Conservation (phyloP, 371 early-diverging fungal genomes). For the Dichotomocladium elegans region DNA sequence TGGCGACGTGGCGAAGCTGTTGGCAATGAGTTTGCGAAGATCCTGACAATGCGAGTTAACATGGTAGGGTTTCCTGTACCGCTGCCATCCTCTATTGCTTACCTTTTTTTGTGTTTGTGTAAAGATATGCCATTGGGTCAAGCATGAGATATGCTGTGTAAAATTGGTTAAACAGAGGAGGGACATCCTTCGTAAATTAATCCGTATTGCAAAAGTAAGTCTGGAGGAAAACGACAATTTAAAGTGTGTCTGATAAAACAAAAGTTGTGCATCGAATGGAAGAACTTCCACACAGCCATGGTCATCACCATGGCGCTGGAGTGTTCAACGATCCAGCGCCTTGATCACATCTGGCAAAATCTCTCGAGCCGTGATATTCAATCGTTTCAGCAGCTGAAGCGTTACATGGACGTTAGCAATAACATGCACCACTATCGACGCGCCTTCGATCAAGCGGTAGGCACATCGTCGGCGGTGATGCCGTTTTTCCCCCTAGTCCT, state of each 20-base stretch:
- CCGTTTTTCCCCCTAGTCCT: constrained; percentile 44
- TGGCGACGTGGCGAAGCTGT: background rate
- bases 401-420: constrained; percentile 32
- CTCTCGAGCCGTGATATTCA: constrained; percentile 28
- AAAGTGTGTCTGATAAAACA: background rate
- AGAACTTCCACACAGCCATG: constrained; percentile 48
- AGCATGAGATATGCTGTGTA: constrained; percentile 28
- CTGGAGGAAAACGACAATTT: background rate
- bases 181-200: constrained; percentile 24
- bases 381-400: constrained; percentile 24
- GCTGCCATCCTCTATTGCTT: too few species aligned
- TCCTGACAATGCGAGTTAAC: constrained; percentile 17
- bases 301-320: constrained; percentile 38
- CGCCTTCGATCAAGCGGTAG: constrained; percentile 21
- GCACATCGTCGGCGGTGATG: constrained; percentile 15
- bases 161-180: constrained; percentile 24
- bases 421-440: constrained; percentile 45
- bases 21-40: background rate
- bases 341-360: constrained; percentile 28
- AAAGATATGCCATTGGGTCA: constrained; percentile 74
- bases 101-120: too few species aligned
- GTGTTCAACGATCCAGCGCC: constrained; percentile 18
- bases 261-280: constrained; percentile 33
- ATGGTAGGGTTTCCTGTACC: constrained; percentile 17
- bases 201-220: constrained; percentile 42